These are phyloP conservation scores for Penicillium sp. DNA, from an alignment of 2,329 filamentous ascomycete genomes.

Conservation along the genomic window DNA sequence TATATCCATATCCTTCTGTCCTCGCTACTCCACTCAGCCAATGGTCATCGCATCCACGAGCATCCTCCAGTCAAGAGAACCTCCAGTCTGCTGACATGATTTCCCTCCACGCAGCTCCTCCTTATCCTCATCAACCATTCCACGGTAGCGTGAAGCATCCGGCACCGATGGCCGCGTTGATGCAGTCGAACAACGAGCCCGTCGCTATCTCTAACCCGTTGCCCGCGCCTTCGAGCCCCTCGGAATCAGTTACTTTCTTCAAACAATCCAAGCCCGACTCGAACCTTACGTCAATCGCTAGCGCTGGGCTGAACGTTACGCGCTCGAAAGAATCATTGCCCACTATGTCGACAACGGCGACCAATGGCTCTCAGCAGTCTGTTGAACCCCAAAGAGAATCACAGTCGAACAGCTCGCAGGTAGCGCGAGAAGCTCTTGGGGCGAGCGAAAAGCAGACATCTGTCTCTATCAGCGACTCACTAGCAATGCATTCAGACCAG, in stretches of 20 bases:
- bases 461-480: constrained; percentile 52
- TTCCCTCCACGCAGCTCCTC: constrained; percentile 36
- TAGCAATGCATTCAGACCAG: constrained; percentile 54
- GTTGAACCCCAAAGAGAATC: constrained; percentile 38
- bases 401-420: constrained; percentile 45
- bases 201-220: constrained; percentile 44
- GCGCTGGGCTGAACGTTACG: constrained; percentile 48
- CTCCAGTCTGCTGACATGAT: constrained; percentile 40
- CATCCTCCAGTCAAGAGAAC: constrained; percentile 12
- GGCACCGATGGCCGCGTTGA: constrained; percentile 50
- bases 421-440: constrained; percentile 47
- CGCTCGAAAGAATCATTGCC: constrained; percentile 42
- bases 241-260: constrained; percentile 39
- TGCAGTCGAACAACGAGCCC: constrained; percentile 48
- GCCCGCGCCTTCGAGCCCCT: constrained; percentile 33
- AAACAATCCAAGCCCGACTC: constrained; percentile 44
- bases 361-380: constrained; percentile 52
- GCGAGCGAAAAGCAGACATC: constrained; percentile 42
- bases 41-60: background rate
- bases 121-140: constrained; percentile 36
- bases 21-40: background rate
- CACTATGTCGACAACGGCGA: constrained; percentile 57
- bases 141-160: constrained; percentile 37
- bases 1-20: background rate
- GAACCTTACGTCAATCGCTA: constrained; percentile 48